phyloP scores from a whole-genome alignment of 176 grass and related monocot species.

The Alopecurus myosuroides region DNA sequence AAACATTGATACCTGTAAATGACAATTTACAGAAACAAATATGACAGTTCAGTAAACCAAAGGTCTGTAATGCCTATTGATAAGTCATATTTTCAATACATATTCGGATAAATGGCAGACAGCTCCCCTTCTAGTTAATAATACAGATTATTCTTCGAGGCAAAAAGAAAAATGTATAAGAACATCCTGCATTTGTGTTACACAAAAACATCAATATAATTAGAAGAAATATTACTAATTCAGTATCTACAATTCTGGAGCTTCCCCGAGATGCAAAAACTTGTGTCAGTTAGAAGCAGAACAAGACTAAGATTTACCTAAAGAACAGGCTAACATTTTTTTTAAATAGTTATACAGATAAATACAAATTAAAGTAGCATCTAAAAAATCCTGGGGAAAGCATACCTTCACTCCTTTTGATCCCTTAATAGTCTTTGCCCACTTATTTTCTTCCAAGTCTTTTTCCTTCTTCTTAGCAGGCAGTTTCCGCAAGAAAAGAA shows the following conservation, averaged over 20 bases:
- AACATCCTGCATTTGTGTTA: background rate
- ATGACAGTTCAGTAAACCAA: background rate
- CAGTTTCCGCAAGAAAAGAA: constrained; percentile 67
- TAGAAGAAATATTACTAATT: background rate
- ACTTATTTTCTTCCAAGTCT: constrained; percentile 88
- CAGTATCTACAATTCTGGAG: background rate
- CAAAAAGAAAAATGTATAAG: background rate
- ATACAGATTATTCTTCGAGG: background rate
- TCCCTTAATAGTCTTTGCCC: constrained; percentile 91
- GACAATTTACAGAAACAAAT: background rate
- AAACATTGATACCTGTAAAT: constrained; percentile 79
- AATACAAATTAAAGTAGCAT: background rate
- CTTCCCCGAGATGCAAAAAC: background rate
- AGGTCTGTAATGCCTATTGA: background rate
- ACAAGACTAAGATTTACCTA: background rate
- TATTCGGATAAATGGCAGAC: too few species aligned
- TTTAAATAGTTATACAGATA: background rate
- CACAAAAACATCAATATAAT: background rate
- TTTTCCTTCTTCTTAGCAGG: constrained; percentile 77
- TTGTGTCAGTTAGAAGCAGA: background rate
- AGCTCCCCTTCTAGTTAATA: background rate
- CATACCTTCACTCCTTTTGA: constrained; percentile 79
- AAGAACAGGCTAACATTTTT: too few species aligned
- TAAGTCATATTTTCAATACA: background rate
- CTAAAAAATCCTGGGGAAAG: background rate